Evolutionary conservation across 371 early-diverging fungal species (phyloP), one percentile per base, ranked within the genome.

Genomic region (Actinomucor elegans): DNA sequence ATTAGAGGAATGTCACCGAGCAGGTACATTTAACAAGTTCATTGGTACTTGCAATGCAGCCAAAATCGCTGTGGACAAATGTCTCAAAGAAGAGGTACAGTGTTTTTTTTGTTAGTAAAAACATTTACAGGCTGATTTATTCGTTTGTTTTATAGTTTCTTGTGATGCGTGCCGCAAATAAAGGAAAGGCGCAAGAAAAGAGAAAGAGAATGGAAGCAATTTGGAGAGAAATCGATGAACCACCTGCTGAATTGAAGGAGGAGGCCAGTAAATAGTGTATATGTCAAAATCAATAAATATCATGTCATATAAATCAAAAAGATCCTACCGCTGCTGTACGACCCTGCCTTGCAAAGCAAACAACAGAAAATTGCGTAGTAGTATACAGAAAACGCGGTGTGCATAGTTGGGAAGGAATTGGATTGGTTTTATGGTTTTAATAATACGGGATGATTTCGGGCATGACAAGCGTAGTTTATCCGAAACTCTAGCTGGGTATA

Each of bases 181-280:
- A 73, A 51, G 71, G 45, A 28, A 66, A 54, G 18, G 43, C 66
- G 23, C 53, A 61, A 20, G 73, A 56, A 20, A 73, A 76, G 41
- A 68, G 77, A 47, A 71, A 66, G 27, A 61, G 44, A 34, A 59
- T 76, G 62, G 60, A 73, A 55, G 55, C 64, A 40, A 67, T 73
- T 24, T 76, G 77, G 77, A 73, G 67, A 48, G 67, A 73, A 23
- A 70, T 76, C 59, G 77, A 76, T 29, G 77, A 76, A 44, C 77
- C 77, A 21, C 71, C 76, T 36, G 59, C 64, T 38, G 36, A 45
- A 31, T 21, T 41, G 11, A 41, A 51, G 17, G 41, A 41, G 23
- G 41, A n/a, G n/a, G n/a, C n/a, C n/a, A n/a, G n/a, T n/a, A n/a
- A n/a, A n/a, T n/a, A n/a, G n/a, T n/a, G n/a, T n/a, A n/a, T n/a